Base-by-base conservation (phyloP, 306 rosid genomes). In the Cicer yamashitae region DNA sequence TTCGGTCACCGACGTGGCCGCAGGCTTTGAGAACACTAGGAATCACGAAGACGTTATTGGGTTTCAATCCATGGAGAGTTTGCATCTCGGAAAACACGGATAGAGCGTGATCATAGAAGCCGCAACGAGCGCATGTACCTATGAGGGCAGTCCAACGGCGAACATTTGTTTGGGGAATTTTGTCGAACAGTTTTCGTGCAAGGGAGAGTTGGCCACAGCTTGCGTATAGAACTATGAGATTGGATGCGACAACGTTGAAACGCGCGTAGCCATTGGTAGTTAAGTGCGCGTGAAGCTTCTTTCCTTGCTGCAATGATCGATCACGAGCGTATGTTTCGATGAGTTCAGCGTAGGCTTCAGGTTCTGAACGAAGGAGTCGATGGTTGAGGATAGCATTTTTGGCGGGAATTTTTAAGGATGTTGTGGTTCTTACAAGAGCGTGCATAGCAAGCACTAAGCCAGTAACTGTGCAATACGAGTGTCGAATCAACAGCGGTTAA, bases 11-110 rank as follows among this genome's bases (percentile, higher is more conserved):
- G 20, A 93, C 72, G 13, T 85, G 97, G 52, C 89, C 94, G 39
- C 96, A 91, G 7, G 97, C 96, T 82, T 87, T 94, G 79, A 94
- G 91, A 77, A 91, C 88, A 78, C 97, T 91, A 14, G 97, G 97
- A 67, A 94, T 79, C 12, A 87, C 88, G 40, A 87, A 80, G 13
- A 83, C 69, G 17, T 10, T 64, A 37, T 87, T 81, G 54, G 79
- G 89, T 20, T 75, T 86, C 2, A 61, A 22, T 9, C 85, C 83
- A 44, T 60, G 74, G 48, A 69, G 43, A 9, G 78, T 51, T 67
- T 79, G 88, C 94, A 94, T 88, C 71, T 87, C 93, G 1, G 75
- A 57, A 77, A 90, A 90, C 12, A 77, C 76, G 6, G 45, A 74
- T 12, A 90, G 57, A 45, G 94, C 88, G 41, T 88, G 90, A 38